Conservation (phyloP, 2,329 filamentous ascomycete species). For the Penicillium expansum region DNA sequence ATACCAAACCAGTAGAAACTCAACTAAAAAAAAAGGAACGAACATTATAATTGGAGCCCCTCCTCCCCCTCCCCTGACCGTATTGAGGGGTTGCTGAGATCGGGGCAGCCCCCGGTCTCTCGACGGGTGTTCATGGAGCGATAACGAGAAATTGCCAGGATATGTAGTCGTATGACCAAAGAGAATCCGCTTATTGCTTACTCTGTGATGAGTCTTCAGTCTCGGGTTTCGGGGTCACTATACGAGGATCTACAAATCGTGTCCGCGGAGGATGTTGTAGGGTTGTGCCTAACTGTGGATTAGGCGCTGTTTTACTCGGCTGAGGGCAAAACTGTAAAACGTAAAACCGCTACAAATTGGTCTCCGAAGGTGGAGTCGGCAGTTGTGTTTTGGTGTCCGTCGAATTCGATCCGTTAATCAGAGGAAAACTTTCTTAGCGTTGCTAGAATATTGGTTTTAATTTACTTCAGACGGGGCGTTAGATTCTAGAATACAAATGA, state of each 20-base stretch:
- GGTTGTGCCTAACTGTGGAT: not conserved
- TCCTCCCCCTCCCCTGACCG: too few relatives aligned
- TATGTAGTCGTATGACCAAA: not conserved
- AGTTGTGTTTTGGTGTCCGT: not conserved
- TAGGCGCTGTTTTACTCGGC: not conserved
- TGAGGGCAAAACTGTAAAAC: too few relatives aligned
- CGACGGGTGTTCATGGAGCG: not conserved
- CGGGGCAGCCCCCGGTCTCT: not conserved
- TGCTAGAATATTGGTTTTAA: not conserved
- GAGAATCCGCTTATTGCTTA: not conserved
- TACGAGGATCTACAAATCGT: too few relatives aligned
- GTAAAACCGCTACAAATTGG: not conserved
- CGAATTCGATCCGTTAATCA: constrained; percentile 5
- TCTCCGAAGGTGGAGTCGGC: not conserved
- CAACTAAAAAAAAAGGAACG: not conserved
- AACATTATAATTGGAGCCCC: not conserved
- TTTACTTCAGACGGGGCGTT: constrained; percentile 3
- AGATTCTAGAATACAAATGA: constrained; percentile 1
- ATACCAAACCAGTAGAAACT: not conserved
- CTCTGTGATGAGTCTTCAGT: too few relatives aligned
- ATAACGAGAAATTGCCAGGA: not conserved
- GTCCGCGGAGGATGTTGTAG: not conserved
- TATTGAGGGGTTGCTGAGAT: not conserved
- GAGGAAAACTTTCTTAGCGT: not conserved
- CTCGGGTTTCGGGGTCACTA: not conserved